Evolutionary conservation across 352 stramenopile species (phyloP), one percentile per base, ranked within the genome.

Genomic region (Globisporangium paddicum): DNA sequence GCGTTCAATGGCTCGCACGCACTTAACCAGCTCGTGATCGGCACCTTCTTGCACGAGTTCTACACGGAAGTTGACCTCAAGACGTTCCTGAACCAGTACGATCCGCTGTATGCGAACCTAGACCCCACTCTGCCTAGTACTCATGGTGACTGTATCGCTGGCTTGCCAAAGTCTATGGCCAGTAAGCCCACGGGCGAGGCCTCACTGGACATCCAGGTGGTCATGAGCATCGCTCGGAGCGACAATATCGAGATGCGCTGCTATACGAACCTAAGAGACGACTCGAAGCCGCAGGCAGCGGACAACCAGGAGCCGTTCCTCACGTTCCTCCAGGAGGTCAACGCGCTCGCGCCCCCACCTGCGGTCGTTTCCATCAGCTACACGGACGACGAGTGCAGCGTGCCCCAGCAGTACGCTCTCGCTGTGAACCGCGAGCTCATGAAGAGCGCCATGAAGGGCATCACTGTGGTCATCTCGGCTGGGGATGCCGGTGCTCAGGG

Each of bases 301-400:
- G 77, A 87, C 68, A 93, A 93, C 57, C 82, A 93, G 56, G 82
- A 92, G 63, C 83, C 83, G 5, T 93, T 93, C 50, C 62, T 93
- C 16, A 65, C 62, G 9, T 93, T 93, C 57, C 60, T 93, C 34
- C 79, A 84, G 47, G 75, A 84, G 18, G 62, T 90, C 9, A 93
- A 90, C 53, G 72, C 69, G n/a, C 80, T 89, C 67, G 64, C 85
- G 0, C 70, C 77, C 2, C 59, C 73, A 25, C 83, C 83, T 5
- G 60, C 73, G 5, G 83, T 90, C 28, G 77, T 93, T 7, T 90
- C 80, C 18, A 81, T 93, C 59, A 93, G 83, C 62, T 93, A 93
- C 69, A 86, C 83, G 13, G 83, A 93, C 62, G 83, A 93, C 46
- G 83, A 93, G 63, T 90, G 80, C 60, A 82, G 77, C 25, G 59